Percentiles rank a stretch among this genome's conserved stretches.
Evolutionary conservation across 345 rosid genomes (phyloP).

Genomic region (Erodium maritimum): DNA sequence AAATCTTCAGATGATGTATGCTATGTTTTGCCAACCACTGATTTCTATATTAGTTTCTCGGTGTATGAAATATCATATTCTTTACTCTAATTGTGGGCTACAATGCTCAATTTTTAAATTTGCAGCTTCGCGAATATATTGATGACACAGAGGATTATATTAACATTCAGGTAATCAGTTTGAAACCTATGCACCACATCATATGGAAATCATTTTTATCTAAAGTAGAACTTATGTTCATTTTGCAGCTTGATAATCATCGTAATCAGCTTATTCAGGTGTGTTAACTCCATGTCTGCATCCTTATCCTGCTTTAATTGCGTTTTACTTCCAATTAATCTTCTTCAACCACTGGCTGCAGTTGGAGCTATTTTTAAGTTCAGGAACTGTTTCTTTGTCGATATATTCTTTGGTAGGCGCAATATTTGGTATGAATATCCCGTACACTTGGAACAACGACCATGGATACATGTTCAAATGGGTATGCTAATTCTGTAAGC

Average conservation of each 20-base stretch:
- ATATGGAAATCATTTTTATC: background rate
- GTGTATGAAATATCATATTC: too few species aligned
- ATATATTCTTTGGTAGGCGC: slow-evolving; percentile 66
- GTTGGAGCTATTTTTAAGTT: slow-evolving; percentile 69
- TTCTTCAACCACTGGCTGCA: slow-evolving; percentile 19
- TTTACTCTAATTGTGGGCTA: too few species aligned
- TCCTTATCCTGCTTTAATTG: too few species aligned
- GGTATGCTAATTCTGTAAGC: slow-evolving; percentile 37
- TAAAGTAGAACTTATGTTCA: background rate
- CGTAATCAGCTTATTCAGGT: slow-evolving; percentile 98
- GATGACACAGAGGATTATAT: slow-evolving; percentile 98
- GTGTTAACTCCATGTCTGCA: background rate
- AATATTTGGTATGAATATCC: slow-evolving; percentile 94
- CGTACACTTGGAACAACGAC: slow-evolving; percentile 55
- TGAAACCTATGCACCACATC: background rate
- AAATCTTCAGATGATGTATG: too few species aligned
- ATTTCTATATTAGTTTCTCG: too few species aligned
- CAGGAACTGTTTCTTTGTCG: slow-evolving; percentile 58
- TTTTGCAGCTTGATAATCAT: slow-evolving; percentile 86
- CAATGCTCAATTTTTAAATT: slow-evolving; percentile 9
- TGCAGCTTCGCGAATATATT: slow-evolving; percentile 92
- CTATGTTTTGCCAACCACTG: too few species aligned
- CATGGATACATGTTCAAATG: slow-evolving; percentile 79
- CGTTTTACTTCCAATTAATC: too few species aligned
- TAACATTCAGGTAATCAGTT: slow-evolving; percentile 64